Conservation (phyloP, 345 rosid genomes). For the Mangifera indica region DNA sequence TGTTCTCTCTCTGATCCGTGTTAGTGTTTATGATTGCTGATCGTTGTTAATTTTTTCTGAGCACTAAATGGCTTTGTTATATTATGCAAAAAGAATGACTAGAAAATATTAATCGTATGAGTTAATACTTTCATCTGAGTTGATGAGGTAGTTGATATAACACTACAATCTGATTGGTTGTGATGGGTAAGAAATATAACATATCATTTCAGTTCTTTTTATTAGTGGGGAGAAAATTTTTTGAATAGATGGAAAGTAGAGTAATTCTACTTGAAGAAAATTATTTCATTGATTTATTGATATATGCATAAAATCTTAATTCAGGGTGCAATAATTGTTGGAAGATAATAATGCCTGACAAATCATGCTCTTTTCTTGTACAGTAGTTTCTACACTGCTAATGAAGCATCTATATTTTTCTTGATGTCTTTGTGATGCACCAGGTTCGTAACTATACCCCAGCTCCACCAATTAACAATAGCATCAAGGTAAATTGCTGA, state of each 20-base stretch:
- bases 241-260: not conserved
- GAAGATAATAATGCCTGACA: not conserved
- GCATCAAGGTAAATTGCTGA: conserved; percentile 73
- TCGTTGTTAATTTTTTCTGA: not conserved
- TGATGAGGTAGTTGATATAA: not conserved
- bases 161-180: not conserved
- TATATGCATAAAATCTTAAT: not conserved
- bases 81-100: conserved; percentile 8
- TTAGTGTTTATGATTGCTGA: not conserved
- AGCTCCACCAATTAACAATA: conserved; percentile 76
- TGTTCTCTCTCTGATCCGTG: not conserved
- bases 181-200: not conserved
- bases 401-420: conserved; percentile 9
- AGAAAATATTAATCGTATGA: not conserved
- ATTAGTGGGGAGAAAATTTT: not conserved
- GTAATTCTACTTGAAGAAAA: not conserved
- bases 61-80: conserved; percentile 5
- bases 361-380: not conserved
- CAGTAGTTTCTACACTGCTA: not conserved
- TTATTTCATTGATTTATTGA: not conserved
- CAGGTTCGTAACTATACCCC: conserved; percentile 89
- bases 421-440: conserved; percentile 21
- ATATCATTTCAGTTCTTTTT: too few species aligned
- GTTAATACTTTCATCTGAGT: not conserved
- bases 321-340: not conserved